These are phyloP conservation scores for Vararia minispora DNA, from an alignment of 768 basidiomycete genomes.

Conservation along the genomic window DNA sequence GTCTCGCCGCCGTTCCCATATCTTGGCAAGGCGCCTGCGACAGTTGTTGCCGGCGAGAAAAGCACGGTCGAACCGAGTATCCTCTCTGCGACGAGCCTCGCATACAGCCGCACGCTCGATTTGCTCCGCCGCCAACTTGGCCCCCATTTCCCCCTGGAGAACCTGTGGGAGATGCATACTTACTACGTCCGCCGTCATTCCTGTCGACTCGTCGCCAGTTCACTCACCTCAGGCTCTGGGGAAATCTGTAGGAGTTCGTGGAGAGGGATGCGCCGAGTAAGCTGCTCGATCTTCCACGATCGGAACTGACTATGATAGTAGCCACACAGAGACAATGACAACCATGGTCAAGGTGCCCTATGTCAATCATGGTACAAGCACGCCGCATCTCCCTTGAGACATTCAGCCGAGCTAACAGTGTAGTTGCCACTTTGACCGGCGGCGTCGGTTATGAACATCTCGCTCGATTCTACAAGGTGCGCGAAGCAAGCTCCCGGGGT, in stretches of 20 bases:
- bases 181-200: constrained; percentile 23
- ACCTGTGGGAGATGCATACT: constrained; percentile 35
- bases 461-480: constrained; percentile 34
- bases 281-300: constrained; percentile 8
- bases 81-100: constrained; percentile 27
- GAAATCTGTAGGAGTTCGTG: constrained; percentile 23
- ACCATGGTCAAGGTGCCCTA: constrained; percentile 33
- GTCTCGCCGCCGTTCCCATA: constrained; percentile 28
- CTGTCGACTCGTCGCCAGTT: not conserved
- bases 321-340: constrained; percentile 26
- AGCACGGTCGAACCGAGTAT: constrained; percentile 21
- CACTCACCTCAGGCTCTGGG: not conserved
- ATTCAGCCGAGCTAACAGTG: too few relatives aligned
- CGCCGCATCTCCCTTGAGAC: too few relatives aligned
- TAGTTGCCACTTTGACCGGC: constrained; percentile 36
- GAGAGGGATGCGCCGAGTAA: constrained; percentile 29
- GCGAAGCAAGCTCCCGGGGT: too few relatives aligned
- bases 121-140: constrained; percentile 26
- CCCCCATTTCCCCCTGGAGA: constrained; percentile 33
- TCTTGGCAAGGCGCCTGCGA: constrained; percentile 21
- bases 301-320: not conserved
- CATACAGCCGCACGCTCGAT: constrained; percentile 28
- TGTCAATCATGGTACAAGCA: constrained; percentile 29
- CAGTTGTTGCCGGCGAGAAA: constrained; percentile 14
- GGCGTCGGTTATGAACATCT: constrained; percentile 31